phyloP scores from a whole-genome alignment of 495 filamentous ascomycete genomes.

The Echria macrotheca region DNA sequence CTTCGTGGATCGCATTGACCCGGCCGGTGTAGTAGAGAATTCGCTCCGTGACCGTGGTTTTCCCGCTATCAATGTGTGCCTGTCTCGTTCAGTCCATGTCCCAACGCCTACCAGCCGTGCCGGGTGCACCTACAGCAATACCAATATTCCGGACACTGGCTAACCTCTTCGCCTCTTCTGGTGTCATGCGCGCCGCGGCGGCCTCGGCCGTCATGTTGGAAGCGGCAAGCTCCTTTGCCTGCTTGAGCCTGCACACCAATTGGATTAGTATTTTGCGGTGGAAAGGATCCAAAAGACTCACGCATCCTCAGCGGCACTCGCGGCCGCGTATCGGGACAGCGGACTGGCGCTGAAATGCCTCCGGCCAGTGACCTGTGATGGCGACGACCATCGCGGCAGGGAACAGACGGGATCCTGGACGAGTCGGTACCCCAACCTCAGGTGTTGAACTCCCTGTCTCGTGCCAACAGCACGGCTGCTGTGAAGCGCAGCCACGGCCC shows the following conservation, averaged over 20 bases:
- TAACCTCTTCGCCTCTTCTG: slow-evolving; percentile 69
- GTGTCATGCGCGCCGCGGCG: slow-evolving; percentile 56
- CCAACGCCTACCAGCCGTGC: not conserved
- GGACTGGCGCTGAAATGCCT: slow-evolving; percentile 27
- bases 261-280: not conserved
- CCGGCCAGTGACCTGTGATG: slow-evolving; percentile 15
- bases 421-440: slow-evolving; percentile 23
- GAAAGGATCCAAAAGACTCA: slow-evolving; percentile 13
- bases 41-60: slow-evolving; percentile 94
- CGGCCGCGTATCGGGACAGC: slow-evolving; percentile 15
- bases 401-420: slow-evolving; percentile 10
- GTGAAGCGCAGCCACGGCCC: slow-evolving; percentile 38
- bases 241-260: slow-evolving; percentile 30
- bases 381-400: slow-evolving; percentile 13
- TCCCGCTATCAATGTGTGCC: slow-evolving; percentile 99
- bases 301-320: slow-evolving; percentile 32
- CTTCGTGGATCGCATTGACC: slow-evolving; percentile 96
- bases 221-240: slow-evolving; percentile 39
- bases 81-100: slow-evolving; percentile 31
- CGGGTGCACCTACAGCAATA: slow-evolving; percentile 68
- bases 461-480: slow-evolving; percentile 31
- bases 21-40: slow-evolving; percentile 98
- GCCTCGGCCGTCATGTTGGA: slow-evolving; percentile 41
- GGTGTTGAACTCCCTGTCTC: slow-evolving; percentile 28
- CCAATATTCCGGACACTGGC: slow-evolving; percentile 89